Evolutionary conservation across 2,329 filamentous ascomycete genomes (phyloP), one percentile per base, ranked within the genome.

Genomic region (Stemphylium beticola): DNA sequence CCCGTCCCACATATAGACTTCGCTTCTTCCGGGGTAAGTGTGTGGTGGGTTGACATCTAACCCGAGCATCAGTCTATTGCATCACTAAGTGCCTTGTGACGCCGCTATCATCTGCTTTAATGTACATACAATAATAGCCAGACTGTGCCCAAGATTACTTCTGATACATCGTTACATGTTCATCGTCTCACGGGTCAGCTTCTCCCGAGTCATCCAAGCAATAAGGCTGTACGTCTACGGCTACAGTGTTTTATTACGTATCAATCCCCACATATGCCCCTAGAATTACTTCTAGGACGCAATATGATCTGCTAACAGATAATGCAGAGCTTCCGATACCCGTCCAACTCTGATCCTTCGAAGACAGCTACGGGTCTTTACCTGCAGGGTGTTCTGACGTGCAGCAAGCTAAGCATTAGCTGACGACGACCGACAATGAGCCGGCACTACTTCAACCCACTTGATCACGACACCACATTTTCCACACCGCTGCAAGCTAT

Each of bases 401-500:
- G 67, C 67, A 69, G 64, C 55, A 61, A 66, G 66, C 68, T 72
- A 73, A 64, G 55, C 59, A 60, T 59, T 67, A 62, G 62, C 57
- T 61, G 49, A 58, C 58, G 60, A 62, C 61, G 51, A 60, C 57
- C 61, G 60, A 68, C 46, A 55, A 71, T 73, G 70, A 69, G 58
- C 68, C 68, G 69, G 66, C 26, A 55, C 61, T 61, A 64, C 57
- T 65, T 62, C 61, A 57, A 43, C 48, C 60, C 50, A 44, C 60
- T 52, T 53, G 50, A 58, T 61, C 59, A 68, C 64, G 44, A 71
- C 64, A 66, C 49, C 62, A 49, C 53, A 46, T 68, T 68, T 60
- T 69, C 67, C 37, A 58, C 66, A 62, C 65, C 62, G 49, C 60
- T 66, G 40, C 55, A 72, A 66, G 66, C 60, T 26, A 77, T 78